Evolutionary conservation across 805 yeast genomes (phyloP).

Genomic region (Candida takata): DNA sequence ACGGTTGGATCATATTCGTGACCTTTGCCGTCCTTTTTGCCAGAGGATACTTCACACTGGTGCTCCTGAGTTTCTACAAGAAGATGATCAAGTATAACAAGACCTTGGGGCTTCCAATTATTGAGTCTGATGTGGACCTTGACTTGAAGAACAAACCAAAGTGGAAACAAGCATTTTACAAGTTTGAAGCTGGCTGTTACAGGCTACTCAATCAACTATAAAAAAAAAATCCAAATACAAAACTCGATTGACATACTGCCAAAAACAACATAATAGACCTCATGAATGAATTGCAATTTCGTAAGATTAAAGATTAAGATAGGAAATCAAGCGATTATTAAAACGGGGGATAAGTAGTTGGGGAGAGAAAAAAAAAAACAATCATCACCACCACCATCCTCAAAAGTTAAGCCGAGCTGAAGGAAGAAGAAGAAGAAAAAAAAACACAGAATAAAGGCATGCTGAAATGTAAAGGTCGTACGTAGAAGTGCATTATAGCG

Average conservation of each 20-base stretch:
- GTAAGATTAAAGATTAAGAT: background rate
- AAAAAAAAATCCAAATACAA: too few species aligned
- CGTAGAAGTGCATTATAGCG: too few species aligned
- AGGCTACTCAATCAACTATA: slow-evolving; percentile 11
- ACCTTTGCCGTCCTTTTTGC: slow-evolving; percentile 40
- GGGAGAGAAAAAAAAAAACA: too few species aligned
- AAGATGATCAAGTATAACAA: slow-evolving; percentile 44
- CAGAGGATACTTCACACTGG: slow-evolving; percentile 54
- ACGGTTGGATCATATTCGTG: slow-evolving; percentile 47
- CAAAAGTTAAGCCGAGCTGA: too few species aligned
- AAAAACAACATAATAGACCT: too few species aligned
- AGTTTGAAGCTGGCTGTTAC: slow-evolving; percentile 26
- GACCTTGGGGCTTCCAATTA: slow-evolving; percentile 28
- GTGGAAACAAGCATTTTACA: slow-evolving; percentile 25
- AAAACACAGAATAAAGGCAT: too few species aligned
- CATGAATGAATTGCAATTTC: background rate
- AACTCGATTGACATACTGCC: too few species aligned
- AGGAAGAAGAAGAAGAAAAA: too few species aligned
- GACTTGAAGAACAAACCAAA: slow-evolving; percentile 27
- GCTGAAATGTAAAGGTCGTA: too few species aligned
- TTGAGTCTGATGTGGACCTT: slow-evolving; percentile 28
- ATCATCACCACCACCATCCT: too few species aligned
- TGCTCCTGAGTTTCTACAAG: slow-evolving; percentile 53
- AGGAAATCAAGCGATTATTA: background rate
- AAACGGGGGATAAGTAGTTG: too few species aligned